Percentiles rank a stretch among this genome's conserved stretches.
Conservation (phyloP, 306 rosid genomes). For the Trifolium subterraneum region DNA sequence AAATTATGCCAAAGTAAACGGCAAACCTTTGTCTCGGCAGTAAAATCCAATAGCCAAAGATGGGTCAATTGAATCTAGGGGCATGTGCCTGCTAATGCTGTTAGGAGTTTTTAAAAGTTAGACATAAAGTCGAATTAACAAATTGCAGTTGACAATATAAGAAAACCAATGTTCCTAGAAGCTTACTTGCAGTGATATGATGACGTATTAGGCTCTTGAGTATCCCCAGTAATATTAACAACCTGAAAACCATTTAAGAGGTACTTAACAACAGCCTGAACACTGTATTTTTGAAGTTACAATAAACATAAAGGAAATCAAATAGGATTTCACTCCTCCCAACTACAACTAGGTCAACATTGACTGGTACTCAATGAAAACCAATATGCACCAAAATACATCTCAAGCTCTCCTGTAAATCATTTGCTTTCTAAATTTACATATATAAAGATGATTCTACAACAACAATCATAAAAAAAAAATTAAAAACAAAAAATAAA, state of each 20-base stretch:
- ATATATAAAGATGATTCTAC: not conserved
- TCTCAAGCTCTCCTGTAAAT: conserved; percentile 14
- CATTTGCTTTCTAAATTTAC: not conserved
- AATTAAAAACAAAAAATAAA: too few relatives aligned
- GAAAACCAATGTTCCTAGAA: conserved; percentile 10
- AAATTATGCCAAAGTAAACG: conserved; percentile 36
- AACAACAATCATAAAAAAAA: not conserved
- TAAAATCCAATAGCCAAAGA: conserved; percentile 97
- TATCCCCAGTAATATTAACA: conserved; percentile 57
- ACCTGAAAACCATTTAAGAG: conserved; percentile 54
- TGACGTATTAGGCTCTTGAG: conserved; percentile 71
- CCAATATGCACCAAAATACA: not conserved
- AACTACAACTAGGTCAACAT: too few relatives aligned
- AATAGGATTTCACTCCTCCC: too few relatives aligned
- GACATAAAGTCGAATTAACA: conserved; percentile 8
- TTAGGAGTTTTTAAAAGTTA: conserved; percentile 23
- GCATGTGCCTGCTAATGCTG: conserved; percentile 74
- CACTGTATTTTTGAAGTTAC: too few relatives aligned
- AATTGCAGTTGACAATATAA: conserved; percentile 6
- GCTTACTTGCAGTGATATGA: conserved; percentile 92
- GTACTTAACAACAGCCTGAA: not conserved
- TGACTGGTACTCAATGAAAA: too few relatives aligned
- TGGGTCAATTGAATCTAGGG: conserved; percentile 83
- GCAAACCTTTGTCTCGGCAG: conserved; percentile 87
- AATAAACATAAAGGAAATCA: too few relatives aligned